A percentile compares a stretch with the other conserved stretches of the same genome.
phyloP scores from a whole-genome alignment of 2,329 filamentous ascomycete species.

The Didymellaceae sp. region DNA sequence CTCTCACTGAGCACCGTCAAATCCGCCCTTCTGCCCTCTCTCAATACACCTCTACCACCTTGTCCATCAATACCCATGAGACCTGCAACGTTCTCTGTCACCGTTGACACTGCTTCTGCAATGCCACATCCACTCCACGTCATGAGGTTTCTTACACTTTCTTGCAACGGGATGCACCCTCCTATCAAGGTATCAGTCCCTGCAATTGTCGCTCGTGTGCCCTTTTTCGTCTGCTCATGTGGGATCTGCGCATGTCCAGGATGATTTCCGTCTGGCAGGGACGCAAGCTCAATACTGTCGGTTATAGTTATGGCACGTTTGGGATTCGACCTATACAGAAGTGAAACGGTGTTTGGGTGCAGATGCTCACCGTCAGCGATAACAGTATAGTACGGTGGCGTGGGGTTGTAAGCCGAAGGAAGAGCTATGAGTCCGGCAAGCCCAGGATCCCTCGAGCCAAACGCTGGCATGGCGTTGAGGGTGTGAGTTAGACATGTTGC shows the following conservation, averaged over 20 bases:
- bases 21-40: constrained; percentile 56
- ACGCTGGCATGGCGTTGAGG: constrained; percentile 61
- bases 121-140: constrained; percentile 55
- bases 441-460: constrained; percentile 60
- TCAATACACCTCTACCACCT: constrained; percentile 52
- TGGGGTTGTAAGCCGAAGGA: constrained; percentile 24
- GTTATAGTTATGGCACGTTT: constrained; percentile 59
- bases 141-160: constrained; percentile 59
- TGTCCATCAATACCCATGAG: constrained; percentile 57
- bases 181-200: constrained; percentile 62
- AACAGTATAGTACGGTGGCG: constrained; percentile 58
- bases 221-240: constrained; percentile 56
- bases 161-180: constrained; percentile 58
- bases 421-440: constrained; percentile 54
- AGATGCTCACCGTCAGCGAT: constrained; percentile 63
- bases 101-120: constrained; percentile 57
- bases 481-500: constrained; percentile 62
- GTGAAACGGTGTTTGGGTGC: constrained; percentile 57
- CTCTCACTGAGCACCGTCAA: constrained; percentile 56
- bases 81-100: constrained; percentile 58
- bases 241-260: constrained; percentile 61
- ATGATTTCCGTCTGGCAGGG: constrained; percentile 59
- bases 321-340: constrained; percentile 58
- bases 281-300: constrained; percentile 62
- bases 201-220: constrained; percentile 58